Percentiles rank a stretch among this genome's conserved stretches.
phyloP scores from a whole-genome alignment of 768 basidiomycete species.

The Mrakia frigida region DNA sequence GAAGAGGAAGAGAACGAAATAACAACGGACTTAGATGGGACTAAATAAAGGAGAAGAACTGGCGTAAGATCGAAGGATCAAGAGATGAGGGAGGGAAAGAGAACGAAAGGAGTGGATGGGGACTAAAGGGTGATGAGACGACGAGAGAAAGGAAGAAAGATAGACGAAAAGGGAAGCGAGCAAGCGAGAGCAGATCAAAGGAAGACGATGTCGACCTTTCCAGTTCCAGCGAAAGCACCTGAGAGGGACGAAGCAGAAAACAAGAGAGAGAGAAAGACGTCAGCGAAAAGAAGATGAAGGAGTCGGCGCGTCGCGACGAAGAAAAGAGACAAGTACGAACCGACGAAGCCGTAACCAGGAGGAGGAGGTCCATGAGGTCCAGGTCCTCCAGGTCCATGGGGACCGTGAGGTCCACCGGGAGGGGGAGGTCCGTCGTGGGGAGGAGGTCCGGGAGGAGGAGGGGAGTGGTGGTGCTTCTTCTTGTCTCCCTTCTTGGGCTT shows the following conservation, averaged over 20 bases:
- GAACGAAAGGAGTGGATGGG: not conserved
- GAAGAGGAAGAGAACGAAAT: not conserved
- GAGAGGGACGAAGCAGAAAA: not conserved
- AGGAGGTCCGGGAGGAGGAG: slow-evolving; percentile 49
- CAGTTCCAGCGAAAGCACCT: slow-evolving; percentile 16
- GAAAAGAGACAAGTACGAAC: not conserved
- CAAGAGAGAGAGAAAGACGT: not conserved
- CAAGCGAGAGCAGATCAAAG: not conserved
- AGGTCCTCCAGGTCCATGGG: not conserved
- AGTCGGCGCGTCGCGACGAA: slow-evolving; percentile 1
- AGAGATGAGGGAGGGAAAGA: too few species aligned
- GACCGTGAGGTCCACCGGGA: slow-evolving; percentile 46
- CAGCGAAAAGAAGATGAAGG: not conserved
- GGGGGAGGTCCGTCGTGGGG: slow-evolving; percentile 62
- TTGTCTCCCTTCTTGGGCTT: slow-evolving; percentile 33
- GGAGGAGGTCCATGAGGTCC: slow-evolving; percentile 18
- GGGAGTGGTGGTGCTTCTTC: slow-evolving; percentile 76
- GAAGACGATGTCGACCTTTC: slow-evolving; percentile 27
- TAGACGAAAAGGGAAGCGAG: too few species aligned
- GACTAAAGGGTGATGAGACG: too few species aligned
- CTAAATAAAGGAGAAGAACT: too few species aligned
- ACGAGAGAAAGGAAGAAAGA: too few species aligned
- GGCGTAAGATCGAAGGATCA: too few species aligned
- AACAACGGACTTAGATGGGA: not conserved
- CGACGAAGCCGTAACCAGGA: slow-evolving; percentile 29